Evolutionary conservation across 305 asterid species (phyloP).

Genomic region (Solanum hybrid): DNA sequence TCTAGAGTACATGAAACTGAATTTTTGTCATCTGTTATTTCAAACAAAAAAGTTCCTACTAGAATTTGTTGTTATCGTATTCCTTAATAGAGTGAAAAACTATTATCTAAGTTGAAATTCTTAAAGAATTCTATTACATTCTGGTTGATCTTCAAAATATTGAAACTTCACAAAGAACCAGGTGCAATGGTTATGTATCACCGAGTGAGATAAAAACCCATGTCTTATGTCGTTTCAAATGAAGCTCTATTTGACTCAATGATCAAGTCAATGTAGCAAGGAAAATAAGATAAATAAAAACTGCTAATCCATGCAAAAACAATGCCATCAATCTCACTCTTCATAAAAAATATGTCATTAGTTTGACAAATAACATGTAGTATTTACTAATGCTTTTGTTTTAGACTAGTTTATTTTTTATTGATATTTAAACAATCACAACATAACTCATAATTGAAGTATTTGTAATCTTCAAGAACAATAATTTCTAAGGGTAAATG

Average conservation of each 20-base stretch:
- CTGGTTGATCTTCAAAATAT: no score
- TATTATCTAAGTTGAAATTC: background rate
- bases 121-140: background rate
- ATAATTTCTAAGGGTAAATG: background rate
- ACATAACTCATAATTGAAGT: background rate
- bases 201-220: background rate
- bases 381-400: background rate
- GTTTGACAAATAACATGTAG: background rate
- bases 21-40: background rate
- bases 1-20: background rate
- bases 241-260: background rate
- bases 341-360: no score
- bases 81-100: background rate
- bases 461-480: no score
- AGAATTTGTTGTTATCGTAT: background rate
- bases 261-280: background rate
- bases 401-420: no score
- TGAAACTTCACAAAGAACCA: no score
- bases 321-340: background rate
- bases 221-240: background rate
- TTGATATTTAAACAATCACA: background rate
- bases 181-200: no score
- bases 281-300: background rate
- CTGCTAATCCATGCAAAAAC: background rate
- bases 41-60: background rate